Evolutionary conservation across 148 eudicot genomes (phyloP).

Genomic region (Beta vulgaris): DNA sequence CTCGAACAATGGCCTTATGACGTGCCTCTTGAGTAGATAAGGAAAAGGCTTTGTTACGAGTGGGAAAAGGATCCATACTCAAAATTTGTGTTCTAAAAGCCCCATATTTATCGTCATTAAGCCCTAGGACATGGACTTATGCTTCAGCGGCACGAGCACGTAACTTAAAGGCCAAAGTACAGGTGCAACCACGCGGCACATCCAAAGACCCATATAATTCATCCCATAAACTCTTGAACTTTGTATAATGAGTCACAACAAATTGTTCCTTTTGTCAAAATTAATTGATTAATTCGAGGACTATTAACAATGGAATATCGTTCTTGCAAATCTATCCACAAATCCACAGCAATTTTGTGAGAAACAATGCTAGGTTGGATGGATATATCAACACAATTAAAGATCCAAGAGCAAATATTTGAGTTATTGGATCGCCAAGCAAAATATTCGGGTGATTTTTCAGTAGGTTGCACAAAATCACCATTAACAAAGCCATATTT

Average conservation of each 20-base stretch:
- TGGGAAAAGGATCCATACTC: not conserved
- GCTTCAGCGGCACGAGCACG: not conserved
- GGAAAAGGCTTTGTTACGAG: not conserved
- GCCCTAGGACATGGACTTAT: not conserved
- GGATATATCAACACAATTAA: not conserved
- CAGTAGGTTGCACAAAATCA: not conserved
- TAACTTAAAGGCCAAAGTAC: not conserved
- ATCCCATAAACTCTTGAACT: not conserved
- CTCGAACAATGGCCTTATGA: not conserved
- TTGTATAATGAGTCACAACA: not conserved
- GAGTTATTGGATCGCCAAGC: not conserved
- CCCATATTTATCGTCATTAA: not conserved
- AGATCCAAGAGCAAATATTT: not conserved
- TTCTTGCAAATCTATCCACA: not conserved
- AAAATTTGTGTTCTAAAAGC: not conserved
- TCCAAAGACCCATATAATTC: not conserved
- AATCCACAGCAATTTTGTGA: not conserved
- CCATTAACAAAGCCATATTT: no score
- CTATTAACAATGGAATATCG: not conserved
- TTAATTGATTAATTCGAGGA: not conserved
- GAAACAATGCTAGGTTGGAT: constrained; percentile 5
- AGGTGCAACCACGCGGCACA: not conserved
- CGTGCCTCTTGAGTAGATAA: not conserved
- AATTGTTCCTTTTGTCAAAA: not conserved
- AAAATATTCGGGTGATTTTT: not conserved